Evolutionary conservation across 352 stramenopile genomes (phyloP).

Genomic region (Globisporangium heterothallicum): DNA sequence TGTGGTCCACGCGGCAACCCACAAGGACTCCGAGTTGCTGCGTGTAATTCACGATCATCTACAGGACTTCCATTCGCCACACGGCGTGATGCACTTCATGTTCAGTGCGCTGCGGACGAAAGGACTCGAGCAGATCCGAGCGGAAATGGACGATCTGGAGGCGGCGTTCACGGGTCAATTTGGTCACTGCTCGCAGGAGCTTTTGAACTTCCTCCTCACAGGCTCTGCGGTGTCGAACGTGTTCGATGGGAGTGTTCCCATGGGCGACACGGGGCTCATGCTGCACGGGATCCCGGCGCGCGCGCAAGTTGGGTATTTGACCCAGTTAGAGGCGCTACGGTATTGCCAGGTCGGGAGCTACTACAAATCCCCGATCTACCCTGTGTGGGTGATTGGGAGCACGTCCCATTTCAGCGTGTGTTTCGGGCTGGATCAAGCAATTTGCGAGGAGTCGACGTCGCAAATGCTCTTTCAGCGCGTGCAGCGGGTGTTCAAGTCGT

Average conservation of each 20-base stretch:
- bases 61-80: constrained; percentile 20
- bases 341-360: constrained; percentile 89
- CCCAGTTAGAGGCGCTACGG: constrained; percentile 84
- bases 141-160: constrained; percentile 73
- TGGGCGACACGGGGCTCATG: constrained; percentile 71
- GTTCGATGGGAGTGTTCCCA: constrained; percentile 72
- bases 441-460: constrained; percentile 63
- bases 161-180: constrained; percentile 60
- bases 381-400: constrained; percentile 89
- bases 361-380: constrained; percentile 85
- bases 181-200: constrained; percentile 81
- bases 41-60: constrained; percentile 14
- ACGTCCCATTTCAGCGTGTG: constrained; percentile 89
- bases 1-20: constrained; percentile 7
- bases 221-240: constrained; percentile 77
- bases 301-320: constrained; percentile 80
- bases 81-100: constrained; percentile 69
- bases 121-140: constrained; percentile 27
- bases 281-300: constrained; percentile 53
- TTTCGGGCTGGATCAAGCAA: constrained; percentile 57
- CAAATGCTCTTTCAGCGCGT: constrained; percentile 79
- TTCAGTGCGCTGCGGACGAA: constrained; percentile 67
- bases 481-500: constrained; percentile 85
- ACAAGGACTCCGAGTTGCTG: constrained; percentile 9
- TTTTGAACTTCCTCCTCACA: constrained; percentile 82